phyloP scores from a whole-genome alignment of 257 asterid genomes.

The Hygrophila difformis region DNA sequence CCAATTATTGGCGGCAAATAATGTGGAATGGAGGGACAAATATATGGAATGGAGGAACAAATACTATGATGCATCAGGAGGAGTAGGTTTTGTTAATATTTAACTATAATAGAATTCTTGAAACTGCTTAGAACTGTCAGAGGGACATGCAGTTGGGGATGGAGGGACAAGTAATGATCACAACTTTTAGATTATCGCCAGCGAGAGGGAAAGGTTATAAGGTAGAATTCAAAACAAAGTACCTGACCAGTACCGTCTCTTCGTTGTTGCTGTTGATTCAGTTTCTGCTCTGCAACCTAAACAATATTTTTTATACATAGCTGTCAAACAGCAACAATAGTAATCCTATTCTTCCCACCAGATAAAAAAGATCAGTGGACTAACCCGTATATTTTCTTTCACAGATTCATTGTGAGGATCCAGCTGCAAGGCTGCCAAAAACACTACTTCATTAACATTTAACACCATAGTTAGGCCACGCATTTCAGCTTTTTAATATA shows the following conservation, averaged over 20 bases:
- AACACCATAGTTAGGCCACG: conserved; percentile 8
- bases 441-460: conserved; percentile 12
- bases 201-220: not conserved
- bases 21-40: too few species aligned
- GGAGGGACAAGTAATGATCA: not conserved
- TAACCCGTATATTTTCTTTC: conserved; percentile 72
- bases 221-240: conserved; percentile 1
- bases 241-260: conserved; percentile 52
- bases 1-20: too few species aligned
- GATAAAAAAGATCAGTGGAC: conserved; percentile 10
- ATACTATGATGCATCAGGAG: too few species aligned
- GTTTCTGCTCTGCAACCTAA: conserved; percentile 68
- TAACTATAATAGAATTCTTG: too few species aligned
- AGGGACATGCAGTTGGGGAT: not conserved
- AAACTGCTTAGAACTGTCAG: not conserved
- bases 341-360: not conserved
- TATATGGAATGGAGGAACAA: too few species aligned
- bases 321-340: not conserved
- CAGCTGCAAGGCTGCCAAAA: conserved; percentile 63
- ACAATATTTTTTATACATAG: conserved; percentile 10
- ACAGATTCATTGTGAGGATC: conserved; percentile 63
- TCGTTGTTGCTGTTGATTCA: conserved; percentile 52
- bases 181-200: not conserved
- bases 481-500: conserved; percentile 1
- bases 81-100: not conserved